Base-by-base conservation (phyloP, 257 asterid species). In the Penstemon eatonii region DNA sequence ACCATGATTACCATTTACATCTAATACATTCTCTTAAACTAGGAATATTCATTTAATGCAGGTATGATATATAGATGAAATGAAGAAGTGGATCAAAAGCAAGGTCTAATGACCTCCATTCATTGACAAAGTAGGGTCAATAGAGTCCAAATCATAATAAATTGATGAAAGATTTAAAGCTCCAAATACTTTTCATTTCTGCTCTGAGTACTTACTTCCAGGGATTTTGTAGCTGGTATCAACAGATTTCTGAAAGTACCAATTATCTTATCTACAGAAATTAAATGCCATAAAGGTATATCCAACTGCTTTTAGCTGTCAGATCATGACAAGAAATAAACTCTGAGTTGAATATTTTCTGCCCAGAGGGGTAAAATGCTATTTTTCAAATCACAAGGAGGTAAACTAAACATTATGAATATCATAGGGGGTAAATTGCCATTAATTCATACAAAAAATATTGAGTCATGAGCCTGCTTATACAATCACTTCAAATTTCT, bases 21-120 rank as follows among this genome's bases (percentile, higher is more conserved):
- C 80, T 66, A 81, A 77, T 79, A 74, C 38, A 25, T 49, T 13
- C 54, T 49, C 54, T 49, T 15, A 12, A 8, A 4, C n/a, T 49
- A 49, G 54, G 54, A 49, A 49, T 49, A 10, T 49, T 9, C 15
- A 49, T 11, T 49, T 49, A 49, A 9, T 49, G 54, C 54, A 62
- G 75, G 56, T 72, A 50, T 54, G 50, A 39, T 57, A 65, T 51
- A 50, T 52, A 55, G n/a, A 58, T 80, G 76, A 60, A 72, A 77
- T 57, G 69, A 73, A 79, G 72, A 46, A 80, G 82, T 84, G 87
- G 90, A 76, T 77, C 62, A 61, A 58, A 82, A 76, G 40, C 63
- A 60, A 80, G 77, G 68, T 62, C 67, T 13, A 73, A 71, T 56
- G 42, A 57, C 74, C 77, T 71, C 81, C 85, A 77, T 56, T 68